Evolutionary conservation across 2,329 filamentous ascomycete species (phyloP).

Genomic region (Clonostachys chloroleuca): DNA sequence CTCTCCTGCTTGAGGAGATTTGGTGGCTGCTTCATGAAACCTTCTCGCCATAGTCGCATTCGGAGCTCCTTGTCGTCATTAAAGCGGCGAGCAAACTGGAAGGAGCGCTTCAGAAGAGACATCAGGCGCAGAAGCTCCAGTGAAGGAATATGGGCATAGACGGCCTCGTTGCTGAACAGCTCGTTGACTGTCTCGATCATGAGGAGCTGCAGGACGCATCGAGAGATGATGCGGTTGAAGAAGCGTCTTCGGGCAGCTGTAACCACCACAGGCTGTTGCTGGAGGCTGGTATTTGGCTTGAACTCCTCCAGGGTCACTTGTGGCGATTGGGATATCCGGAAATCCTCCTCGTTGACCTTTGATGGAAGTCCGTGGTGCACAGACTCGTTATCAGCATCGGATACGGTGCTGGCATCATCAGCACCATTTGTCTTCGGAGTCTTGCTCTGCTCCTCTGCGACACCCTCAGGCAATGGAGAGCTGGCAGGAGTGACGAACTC

Average conservation of each 20-base stretch:
- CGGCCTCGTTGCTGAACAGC: conserved; percentile 93
- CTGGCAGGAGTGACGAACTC: conserved; percentile 28
- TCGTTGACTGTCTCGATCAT: conserved; percentile 99
- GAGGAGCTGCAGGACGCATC: conserved; percentile 92
- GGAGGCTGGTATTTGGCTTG: conserved; percentile 68
- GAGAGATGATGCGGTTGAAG: conserved; percentile 99
- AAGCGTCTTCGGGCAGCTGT: conserved; percentile 89
- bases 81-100: conserved; percentile 94
- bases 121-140: conserved; percentile 86
- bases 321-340: background rate
- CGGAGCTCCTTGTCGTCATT: conserved; percentile 96
- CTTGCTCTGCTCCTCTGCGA: conserved; percentile 27
- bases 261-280: conserved; percentile 87
- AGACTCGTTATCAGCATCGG: conserved; percentile 22
- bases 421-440: conserved; percentile 57
- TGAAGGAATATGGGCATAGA: conserved; percentile 91
- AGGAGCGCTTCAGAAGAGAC: conserved; percentile 90
- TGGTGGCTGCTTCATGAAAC: conserved; percentile 99
- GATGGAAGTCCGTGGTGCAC: conserved; percentile 17
- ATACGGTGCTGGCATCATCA: conserved; percentile 26
- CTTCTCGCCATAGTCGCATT: conserved; percentile 91
- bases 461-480: conserved; percentile 8
- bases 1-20: conserved; percentile 97
- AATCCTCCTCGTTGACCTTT: conserved; percentile 24
- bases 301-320: conserved; percentile 71